phyloP scores from a whole-genome alignment of 2,329 filamentous ascomycete species.

The Colletotrichum australisinense region DNA sequence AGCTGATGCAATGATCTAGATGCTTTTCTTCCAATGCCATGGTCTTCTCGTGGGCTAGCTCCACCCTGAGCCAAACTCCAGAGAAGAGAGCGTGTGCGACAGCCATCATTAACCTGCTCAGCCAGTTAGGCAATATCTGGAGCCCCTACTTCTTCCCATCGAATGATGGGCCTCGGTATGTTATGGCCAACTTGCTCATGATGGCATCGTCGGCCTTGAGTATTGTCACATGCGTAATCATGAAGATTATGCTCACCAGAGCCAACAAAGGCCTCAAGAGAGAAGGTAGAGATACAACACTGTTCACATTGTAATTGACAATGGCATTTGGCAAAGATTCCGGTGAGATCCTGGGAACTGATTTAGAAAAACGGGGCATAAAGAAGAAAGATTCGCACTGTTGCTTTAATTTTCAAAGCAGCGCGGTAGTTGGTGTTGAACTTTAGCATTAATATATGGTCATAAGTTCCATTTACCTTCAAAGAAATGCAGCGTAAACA shows the following conservation, averaged over 20 bases:
- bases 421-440: no score
- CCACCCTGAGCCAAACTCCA: constrained; percentile 46
- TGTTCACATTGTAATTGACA: background rate
- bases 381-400: no score
- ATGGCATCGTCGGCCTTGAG: constrained; percentile 21
- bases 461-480: no score
- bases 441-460: no score
- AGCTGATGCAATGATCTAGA: background rate
- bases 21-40: no score
- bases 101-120: constrained; percentile 50
- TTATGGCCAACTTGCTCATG: constrained; percentile 42
- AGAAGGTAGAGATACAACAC: background rate
- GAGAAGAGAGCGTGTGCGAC: constrained; percentile 50
- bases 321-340: no score
- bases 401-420: no score
- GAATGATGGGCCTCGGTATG: constrained; percentile 42
- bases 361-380: no score
- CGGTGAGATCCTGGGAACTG: no score
- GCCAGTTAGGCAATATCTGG: constrained; percentile 50
- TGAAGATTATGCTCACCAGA: constrained; percentile 17
- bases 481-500: no score
- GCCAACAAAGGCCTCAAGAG: constrained; percentile 17
- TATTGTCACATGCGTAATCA: constrained; percentile 16
- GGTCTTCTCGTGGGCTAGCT: constrained; percentile 48
- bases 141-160: constrained; percentile 51